These are phyloP conservation scores for Trypanosoma brucei DNA, from an alignment of 208 protist species.

Conservation along the genomic window DNA sequence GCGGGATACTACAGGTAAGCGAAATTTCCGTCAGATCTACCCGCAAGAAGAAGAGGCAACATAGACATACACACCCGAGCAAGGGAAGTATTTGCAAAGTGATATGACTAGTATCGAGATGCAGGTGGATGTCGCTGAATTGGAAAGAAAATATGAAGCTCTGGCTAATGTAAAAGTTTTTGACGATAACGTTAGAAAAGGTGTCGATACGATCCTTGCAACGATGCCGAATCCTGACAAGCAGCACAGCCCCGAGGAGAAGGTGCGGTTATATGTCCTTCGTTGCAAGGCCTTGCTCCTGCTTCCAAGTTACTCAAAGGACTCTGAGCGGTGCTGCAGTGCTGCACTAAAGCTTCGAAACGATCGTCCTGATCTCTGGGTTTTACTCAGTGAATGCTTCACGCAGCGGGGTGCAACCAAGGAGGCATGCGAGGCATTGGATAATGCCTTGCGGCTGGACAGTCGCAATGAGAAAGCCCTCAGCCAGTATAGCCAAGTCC, in stretches of 20 bases:
- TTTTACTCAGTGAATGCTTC: slow-evolving; percentile 73
- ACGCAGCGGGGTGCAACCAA: slow-evolving; percentile 65
- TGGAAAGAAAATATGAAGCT: slow-evolving; percentile 54
- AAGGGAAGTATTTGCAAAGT: not conserved
- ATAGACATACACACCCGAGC: too few relatives aligned
- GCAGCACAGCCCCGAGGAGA: slow-evolving; percentile 35
- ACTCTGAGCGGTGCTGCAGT: slow-evolving; percentile 72
- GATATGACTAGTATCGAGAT: not conserved
- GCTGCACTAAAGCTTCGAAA: slow-evolving; percentile 64
- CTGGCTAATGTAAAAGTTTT: slow-evolving; percentile 62
- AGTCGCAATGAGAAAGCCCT: slow-evolving; percentile 45
- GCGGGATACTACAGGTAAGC: too few relatives aligned
- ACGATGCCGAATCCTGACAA: slow-evolving; percentile 41
- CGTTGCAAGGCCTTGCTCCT: slow-evolving; percentile 53
- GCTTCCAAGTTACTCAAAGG: slow-evolving; percentile 63
- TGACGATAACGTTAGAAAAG: slow-evolving; percentile 36
- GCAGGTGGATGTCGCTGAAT: slow-evolving; percentile 24
- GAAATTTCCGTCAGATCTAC: too few relatives aligned
- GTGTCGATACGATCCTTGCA: slow-evolving; percentile 45
- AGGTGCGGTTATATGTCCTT: slow-evolving; percentile 64
- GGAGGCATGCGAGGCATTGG: slow-evolving; percentile 73
- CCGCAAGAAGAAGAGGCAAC: too few relatives aligned
- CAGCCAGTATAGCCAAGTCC: slow-evolving; percentile 78
- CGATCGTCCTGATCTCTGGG: slow-evolving; percentile 53
- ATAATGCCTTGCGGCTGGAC: slow-evolving; percentile 55